phyloP scores from a whole-genome alignment of 192 early-diverging fungal genomes.

The Cladochytrium replicatum region DNA sequence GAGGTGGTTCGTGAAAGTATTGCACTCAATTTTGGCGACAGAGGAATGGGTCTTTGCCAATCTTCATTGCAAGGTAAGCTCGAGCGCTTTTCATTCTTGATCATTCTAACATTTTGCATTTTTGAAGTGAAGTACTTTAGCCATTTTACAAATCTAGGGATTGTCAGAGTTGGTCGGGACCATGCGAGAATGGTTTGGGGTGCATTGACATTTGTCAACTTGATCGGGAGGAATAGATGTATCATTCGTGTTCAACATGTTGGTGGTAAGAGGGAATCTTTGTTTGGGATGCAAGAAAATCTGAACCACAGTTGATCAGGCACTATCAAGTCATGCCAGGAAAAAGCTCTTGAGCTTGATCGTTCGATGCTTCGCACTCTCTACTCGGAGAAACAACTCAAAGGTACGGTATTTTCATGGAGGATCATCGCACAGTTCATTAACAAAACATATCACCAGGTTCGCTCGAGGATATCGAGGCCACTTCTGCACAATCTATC shows the following conservation, averaged over 20 bases:
- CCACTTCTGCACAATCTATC: too few species aligned
- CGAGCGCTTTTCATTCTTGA: neutral
- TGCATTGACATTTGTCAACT: conserved; percentile 17
- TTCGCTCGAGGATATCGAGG: too few species aligned
- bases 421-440: too few species aligned
- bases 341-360: too few species aligned
- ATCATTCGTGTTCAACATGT: conserved; percentile 18
- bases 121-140: conserved; percentile 23
- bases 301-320: too few species aligned
- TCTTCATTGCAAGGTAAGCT: conserved; percentile 5
- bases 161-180: conserved; percentile 23
- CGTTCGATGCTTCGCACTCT: too few species aligned
- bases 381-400: too few species aligned
- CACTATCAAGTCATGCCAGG: too few species aligned
- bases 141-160: conserved; percentile 19
- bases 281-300: too few species aligned
- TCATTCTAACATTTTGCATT: neutral
- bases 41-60: conserved; percentile 3
- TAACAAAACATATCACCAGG: too few species aligned
- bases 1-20: conserved; percentile 7
- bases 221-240: conserved; percentile 4
- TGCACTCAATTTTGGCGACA: conserved; percentile 20
- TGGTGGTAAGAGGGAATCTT: too few species aligned
- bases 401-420: too few species aligned
- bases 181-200: conserved; percentile 13